Base-by-base conservation (phyloP, 1,139 yeast genomes). In the Candida sanyaensis region DNA sequence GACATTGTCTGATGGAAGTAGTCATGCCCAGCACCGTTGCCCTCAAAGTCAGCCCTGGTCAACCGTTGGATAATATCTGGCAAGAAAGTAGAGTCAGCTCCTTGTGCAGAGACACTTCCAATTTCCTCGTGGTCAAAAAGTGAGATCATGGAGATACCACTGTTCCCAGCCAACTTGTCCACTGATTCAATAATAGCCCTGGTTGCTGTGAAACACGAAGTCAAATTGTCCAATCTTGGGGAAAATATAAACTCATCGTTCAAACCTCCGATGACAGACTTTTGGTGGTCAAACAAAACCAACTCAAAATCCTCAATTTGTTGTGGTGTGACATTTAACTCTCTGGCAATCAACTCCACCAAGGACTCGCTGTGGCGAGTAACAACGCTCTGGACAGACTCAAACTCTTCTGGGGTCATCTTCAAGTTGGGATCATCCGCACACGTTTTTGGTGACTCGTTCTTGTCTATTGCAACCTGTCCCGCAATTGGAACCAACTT, bases 71-170 rank as follows among this genome's bases (percentile, higher is more conserved):
- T 65, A 9, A 88, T 77, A 56, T 91, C 90, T 13, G 95, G 95
- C 47, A 93, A 72, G 62, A 93, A 88, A 47, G 92, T 86, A 2
- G 97, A 91, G 61, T 89, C 93, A 1, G 99, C 99, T 53, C 99
- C 99, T 66, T 93, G 98, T 9, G 97, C 96, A 32, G 96, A 87
- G 9, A 83, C 75, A 4, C 97, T 90, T 0, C 99, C 99, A 57
- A 93, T 80, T 68, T 92, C 99, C 68, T 93, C 99, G 66, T 93
- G 97, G 66, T 92, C 98, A 65, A 92, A n/a, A 53, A 91, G 75
- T 0, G 96, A 84, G 44, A 90, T 77, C 63, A 91, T 63, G 59
- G 86, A 84, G 41, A 90, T 83, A 37, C 88, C 86, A 7, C 66
- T 58, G 49, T 81, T 88, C 1, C 64, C 52, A 0, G 60, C 64